Percentiles rank a stretch among this genome's conserved stretches.
Conservation (phyloP, 768 basidiomycete species). For the Lactarius deliciosus region DNA sequence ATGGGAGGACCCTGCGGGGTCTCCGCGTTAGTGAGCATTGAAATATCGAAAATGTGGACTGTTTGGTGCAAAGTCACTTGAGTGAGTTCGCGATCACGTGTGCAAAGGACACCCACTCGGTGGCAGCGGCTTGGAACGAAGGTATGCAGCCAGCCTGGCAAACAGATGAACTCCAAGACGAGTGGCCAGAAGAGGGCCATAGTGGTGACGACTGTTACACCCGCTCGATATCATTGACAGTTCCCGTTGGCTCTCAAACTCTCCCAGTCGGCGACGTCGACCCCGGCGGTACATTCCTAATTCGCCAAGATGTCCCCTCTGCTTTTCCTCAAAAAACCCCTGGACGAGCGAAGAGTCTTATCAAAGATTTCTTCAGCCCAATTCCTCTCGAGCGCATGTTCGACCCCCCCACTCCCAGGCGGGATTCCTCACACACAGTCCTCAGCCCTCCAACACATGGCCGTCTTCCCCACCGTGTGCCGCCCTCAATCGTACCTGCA, state of each 20-base stretch:
- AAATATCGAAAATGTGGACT: not conserved
- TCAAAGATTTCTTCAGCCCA: slow-evolving; percentile 87
- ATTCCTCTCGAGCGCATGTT: slow-evolving; percentile 89
- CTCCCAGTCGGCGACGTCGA: slow-evolving; percentile 39
- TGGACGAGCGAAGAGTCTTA: slow-evolving; percentile 55
- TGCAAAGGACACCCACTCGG: not conserved
- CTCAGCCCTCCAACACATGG: slow-evolving; percentile 29
- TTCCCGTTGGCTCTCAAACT: slow-evolving; percentile 53
- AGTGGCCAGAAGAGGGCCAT: slow-evolving; percentile 76
- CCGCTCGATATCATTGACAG: slow-evolving; percentile 40
- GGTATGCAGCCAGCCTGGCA: slow-evolving; percentile 65
- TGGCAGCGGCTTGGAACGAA: not conserved
- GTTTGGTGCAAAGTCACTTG: not conserved
- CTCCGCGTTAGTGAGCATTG: slow-evolving; percentile 15
- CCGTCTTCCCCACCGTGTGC: slow-evolving; percentile 38
- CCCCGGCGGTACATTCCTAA: slow-evolving; percentile 66
- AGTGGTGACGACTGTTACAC: slow-evolving; percentile 39
- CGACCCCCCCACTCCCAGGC: slow-evolving; percentile 82
- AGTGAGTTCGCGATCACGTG: slow-evolving; percentile 21
- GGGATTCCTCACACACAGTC: slow-evolving; percentile 27
- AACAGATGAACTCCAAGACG: slow-evolving; percentile 87
- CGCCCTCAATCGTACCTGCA: not conserved
- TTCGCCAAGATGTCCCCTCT: slow-evolving; percentile 64
- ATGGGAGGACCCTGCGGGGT: not conserved
- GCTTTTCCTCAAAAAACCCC: slow-evolving; percentile 68